Evolutionary conservation across 2,329 filamentous ascomycete genomes (phyloP), one percentile per base, ranked within the genome.

Genomic region (Fusarium nanum): DNA sequence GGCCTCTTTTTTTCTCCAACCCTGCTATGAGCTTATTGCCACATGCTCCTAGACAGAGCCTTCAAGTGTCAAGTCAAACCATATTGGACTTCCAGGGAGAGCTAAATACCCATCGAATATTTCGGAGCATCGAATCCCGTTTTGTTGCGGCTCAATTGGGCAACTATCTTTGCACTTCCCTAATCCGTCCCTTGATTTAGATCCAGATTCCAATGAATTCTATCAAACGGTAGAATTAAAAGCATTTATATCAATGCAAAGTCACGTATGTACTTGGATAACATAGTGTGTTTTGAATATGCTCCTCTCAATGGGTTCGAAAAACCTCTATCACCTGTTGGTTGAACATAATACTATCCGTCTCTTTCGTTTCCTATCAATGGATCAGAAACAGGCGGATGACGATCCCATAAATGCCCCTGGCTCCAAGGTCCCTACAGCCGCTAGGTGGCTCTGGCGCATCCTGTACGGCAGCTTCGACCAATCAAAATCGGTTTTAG

Each of bases 111-210:
- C 48, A 54, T 59, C 32, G 41, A 54, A 27, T 27, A 27, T 45
- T 52, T 70, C 68, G 68, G 68, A 71, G 37, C 46, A 55, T 72
- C 46, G 47, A 57, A 71, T 32, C 60, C 68, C 68, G 68, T 67
- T 20, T 30, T 37, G 32, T 69, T 58, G 56, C 34, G 47, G 41
- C 68, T 72, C 47, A 44, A 72, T 70, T 54, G 56, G 68, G 68
- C 37, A 67, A 72, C 40, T 67, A 12, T 56, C 41, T 50, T 41
- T 67, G 56, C 60, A 62, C 37, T 56, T 61, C 41, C 61, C 62
- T 56, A 44, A 47, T 64, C n/a, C 40, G 41, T 54, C 37, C 34
- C 41, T 48, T 27, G 22, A 37, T 37, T 37, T 20, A 27, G 32
- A 32, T 32, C n/a, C 28, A 13, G 37, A 50, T 61, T 64, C 46